Base-by-base conservation (phyloP, 805 yeast species). In the Candida silvicultrix region DNA sequence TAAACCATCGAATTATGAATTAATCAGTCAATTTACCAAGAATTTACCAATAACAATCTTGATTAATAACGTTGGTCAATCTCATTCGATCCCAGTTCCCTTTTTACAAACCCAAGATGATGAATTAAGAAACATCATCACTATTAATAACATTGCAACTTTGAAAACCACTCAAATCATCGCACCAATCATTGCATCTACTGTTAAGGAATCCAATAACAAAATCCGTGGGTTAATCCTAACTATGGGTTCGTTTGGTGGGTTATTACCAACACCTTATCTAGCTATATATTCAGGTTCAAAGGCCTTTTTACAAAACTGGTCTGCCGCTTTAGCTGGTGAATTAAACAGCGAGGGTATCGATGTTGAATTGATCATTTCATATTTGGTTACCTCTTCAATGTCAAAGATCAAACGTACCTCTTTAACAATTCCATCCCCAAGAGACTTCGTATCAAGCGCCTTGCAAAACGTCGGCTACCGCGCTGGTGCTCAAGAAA, bases 201-300 rank as follows among this genome's bases (percentile, higher is more conserved):
- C 86, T 38, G 73, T 79, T 22, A 67, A 69, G 38, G 55, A 60
- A 21, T 46, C 57, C 4, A 69, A 71, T 47, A 62, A 65, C 5
- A 9, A 10, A 23, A 53, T 65, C n/a, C 76, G 78, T 51, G 96
- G 96, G 36, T 75, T 94, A 58, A 78, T 94, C 49, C 72, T 94
- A 56, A 89, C 94, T 28, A 88, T 94, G 97, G 97, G 98, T 40
- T 92, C 98, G 4, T 92, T 94, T 62, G 96, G 96, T 45, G 99
- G 98, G 4, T 74, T 90, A 55, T 73, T 88, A 41, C 98, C 99
- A 46, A 83, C 96, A 12, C 98, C 99, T 20, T 75, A 81, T 55
- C 75, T 94, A 56, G 96, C 98, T 18, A 85, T 90, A 11, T 94
- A 94, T 70, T 85, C 97, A 18, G 99, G 99, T 21, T 89, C 97